These are phyloP conservation scores for Starmera caribaea DNA, from an alignment of 805 yeast genomes.

Conservation along the genomic window DNA sequence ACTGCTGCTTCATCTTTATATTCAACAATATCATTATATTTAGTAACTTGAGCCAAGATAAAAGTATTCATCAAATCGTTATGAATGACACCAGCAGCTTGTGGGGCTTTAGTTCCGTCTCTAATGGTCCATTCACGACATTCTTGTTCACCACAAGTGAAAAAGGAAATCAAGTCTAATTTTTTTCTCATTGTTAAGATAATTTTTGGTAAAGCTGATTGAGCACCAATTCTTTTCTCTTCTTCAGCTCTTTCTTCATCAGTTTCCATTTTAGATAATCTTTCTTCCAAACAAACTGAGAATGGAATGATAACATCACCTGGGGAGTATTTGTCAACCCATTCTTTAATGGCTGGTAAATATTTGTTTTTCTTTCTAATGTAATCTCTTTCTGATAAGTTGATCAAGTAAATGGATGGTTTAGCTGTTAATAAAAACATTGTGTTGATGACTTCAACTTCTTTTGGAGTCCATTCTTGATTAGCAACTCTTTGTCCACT, in stretches of 20 bases:
- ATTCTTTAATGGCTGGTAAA: conserved; percentile 69
- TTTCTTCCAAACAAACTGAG: conserved; percentile 87
- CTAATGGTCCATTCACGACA: conserved; percentile 98
- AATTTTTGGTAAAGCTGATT: conserved; percentile 78
- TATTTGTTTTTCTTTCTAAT: conserved; percentile 84
- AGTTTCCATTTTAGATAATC: conserved; percentile 76
- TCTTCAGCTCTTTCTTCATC: conserved; percentile 76
- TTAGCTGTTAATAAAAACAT: conserved; percentile 90
- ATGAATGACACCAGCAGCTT: conserved; percentile 97
- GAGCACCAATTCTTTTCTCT: conserved; percentile 63
- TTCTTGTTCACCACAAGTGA: conserved; percentile 94
- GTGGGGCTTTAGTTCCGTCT: conserved; percentile 89
- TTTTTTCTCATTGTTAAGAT: conserved; percentile 81
- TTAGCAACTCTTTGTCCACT: conserved; percentile 84
- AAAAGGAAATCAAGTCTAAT: conserved; percentile 81
- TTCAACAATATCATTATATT: conserved; percentile 71
- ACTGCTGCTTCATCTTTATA: conserved; percentile 73
- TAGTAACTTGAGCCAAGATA: conserved; percentile 87
- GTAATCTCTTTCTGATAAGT: conserved; percentile 83
- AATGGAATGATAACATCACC: conserved; percentile 90
- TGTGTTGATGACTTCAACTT: conserved; percentile 81
- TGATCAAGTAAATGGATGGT: conserved; percentile 87
- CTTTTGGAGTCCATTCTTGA: conserved; percentile 80
- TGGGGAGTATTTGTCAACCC: conserved; percentile 85
- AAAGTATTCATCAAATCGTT: conserved; percentile 92